phyloP scores from a whole-genome alignment of 2,329 filamentous ascomycete species.

The Salinomyces thailandicus region DNA sequence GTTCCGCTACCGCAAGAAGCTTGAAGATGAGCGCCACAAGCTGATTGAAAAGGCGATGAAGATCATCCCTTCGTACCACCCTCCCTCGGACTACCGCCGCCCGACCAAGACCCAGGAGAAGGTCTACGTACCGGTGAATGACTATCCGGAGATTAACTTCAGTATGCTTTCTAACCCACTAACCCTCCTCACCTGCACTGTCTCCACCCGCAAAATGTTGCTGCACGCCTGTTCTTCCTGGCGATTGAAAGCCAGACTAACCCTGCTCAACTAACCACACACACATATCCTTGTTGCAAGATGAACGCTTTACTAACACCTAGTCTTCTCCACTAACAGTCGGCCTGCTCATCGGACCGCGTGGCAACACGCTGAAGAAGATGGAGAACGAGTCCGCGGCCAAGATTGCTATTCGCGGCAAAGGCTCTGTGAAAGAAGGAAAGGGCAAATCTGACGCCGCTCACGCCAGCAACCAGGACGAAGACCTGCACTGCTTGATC shows the following conservation, averaged over 20 bases:
- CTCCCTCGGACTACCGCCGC: slow-evolving; percentile 93
- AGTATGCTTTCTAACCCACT: slow-evolving; percentile 99
- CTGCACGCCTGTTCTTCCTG: slow-evolving; percentile 10
- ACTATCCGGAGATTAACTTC: slow-evolving; percentile 99
- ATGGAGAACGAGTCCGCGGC: slow-evolving; percentile 97
- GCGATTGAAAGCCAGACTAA: slow-evolving; percentile 25
- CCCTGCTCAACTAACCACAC: slow-evolving; percentile 21
- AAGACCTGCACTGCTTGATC: slow-evolving; percentile 96
- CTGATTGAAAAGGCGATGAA: slow-evolving; percentile 99
- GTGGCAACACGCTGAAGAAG: slow-evolving; percentile 99
- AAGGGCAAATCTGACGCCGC: slow-evolving; percentile 97
- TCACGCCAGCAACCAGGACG: slow-evolving; percentile 99
- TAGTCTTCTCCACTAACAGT: slow-evolving; percentile 84
- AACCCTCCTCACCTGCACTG: slow-evolving; percentile 34
- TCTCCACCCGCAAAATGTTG: slow-evolving; percentile 12
- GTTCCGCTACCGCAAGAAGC: slow-evolving; percentile 93
- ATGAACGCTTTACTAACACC: slow-evolving; percentile 51
- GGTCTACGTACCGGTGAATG: slow-evolving; percentile 99
- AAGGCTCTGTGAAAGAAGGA: slow-evolving; percentile 98
- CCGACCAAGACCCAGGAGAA: slow-evolving; percentile 99
- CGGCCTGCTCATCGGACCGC: slow-evolving; percentile 98
- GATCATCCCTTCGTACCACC: slow-evolving; percentile 98
- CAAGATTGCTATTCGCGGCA: slow-evolving; percentile 98
- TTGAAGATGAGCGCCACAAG: slow-evolving; percentile 98
- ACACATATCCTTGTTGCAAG: slow-evolving; percentile 9